Percentiles rank a stretch among this genome's conserved stretches.
Evolutionary conservation across 768 basidiomycete genomes (phyloP).

Genomic region (Tylopilus intermedius): DNA sequence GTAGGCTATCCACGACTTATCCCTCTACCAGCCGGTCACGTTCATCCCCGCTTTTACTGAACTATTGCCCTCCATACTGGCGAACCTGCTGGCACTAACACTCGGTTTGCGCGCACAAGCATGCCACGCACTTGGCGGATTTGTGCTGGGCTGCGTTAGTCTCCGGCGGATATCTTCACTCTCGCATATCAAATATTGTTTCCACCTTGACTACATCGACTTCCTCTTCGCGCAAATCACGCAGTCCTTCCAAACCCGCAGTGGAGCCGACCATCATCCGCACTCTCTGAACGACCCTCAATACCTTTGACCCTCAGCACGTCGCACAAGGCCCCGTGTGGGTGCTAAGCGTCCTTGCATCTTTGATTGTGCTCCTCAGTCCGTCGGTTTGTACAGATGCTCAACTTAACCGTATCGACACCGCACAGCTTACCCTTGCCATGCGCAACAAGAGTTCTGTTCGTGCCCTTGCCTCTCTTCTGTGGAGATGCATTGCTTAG

Average conservation of each 20-base stretch:
- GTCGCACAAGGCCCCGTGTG: constrained; percentile 76
- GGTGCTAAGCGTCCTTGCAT: constrained; percentile 64
- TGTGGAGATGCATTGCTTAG: constrained; percentile 68
- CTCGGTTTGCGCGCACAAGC: constrained; percentile 65
- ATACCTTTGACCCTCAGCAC: constrained; percentile 48
- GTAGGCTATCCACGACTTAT: constrained; percentile 71
- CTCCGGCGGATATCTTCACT: constrained; percentile 48
- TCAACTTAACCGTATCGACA: constrained; percentile 42
- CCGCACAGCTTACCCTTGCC: constrained; percentile 48
- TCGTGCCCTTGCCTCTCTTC: constrained; percentile 52
- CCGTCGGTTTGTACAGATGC: constrained; percentile 44
- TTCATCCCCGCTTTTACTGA: constrained; percentile 66
- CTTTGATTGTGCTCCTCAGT: constrained; percentile 62
- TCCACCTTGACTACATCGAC: constrained; percentile 40
- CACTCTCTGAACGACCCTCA: constrained; percentile 61
- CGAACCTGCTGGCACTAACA: constrained; percentile 59
- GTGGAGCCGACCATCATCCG: constrained; percentile 54
- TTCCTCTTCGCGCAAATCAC: constrained; percentile 29
- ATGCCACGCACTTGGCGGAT: constrained; percentile 69
- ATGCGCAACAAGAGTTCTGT: constrained; percentile 63
- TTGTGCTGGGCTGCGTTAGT: constrained; percentile 49
- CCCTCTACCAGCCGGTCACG: constrained; percentile 53
- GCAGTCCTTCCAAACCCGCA: constrained; percentile 30
- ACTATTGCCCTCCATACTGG: constrained; percentile 58
- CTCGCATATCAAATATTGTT: constrained; percentile 47